Conservation (phyloP, 805 yeast genomes). For the Metschnikowia drakensbergensis region DNA sequence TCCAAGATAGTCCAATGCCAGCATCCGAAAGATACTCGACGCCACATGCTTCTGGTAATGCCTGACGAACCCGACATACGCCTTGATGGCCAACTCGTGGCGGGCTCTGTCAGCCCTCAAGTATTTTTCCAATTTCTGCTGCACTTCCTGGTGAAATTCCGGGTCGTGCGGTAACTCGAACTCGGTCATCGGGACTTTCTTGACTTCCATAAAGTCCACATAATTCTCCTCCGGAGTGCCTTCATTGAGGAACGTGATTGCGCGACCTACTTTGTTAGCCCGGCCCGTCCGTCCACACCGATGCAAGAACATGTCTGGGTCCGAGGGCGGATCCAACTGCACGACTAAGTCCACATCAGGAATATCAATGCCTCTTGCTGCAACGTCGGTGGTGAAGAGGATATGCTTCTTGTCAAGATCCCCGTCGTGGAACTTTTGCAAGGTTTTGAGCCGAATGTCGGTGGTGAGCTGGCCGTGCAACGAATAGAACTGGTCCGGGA, state of each 20-base stretch:
- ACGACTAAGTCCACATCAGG: constrained; percentile 91
- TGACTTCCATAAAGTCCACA: constrained; percentile 73
- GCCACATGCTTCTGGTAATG: constrained; percentile 88
- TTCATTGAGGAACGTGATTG: constrained; percentile 65
- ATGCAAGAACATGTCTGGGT: constrained; percentile 86
- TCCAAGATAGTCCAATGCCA: constrained; percentile 65
- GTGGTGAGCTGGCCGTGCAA: constrained; percentile 91
- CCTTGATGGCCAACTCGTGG: constrained; percentile 74
- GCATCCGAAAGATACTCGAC: constrained; percentile 77
- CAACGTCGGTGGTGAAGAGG: constrained; percentile 93
- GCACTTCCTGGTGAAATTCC: constrained; percentile 27
- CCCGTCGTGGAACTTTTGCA: constrained; percentile 54
- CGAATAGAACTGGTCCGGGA: constrained; percentile 48
- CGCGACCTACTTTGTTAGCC: constrained; percentile 80
- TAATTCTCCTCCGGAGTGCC: constrained; percentile 79
- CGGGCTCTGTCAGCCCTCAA: constrained; percentile 68
- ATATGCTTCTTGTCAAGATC: constrained; percentile 49
- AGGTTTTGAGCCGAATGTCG: constrained; percentile 69
- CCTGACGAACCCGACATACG: constrained; percentile 79
- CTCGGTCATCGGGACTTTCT: constrained; percentile 49
- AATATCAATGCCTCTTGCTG: constrained; percentile 94
- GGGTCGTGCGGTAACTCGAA: constrained; percentile 24
- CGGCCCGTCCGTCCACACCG: constrained; percentile 95
- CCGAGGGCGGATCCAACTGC: constrained; percentile 94
- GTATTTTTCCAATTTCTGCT: constrained; percentile 43